Base-by-base conservation (phyloP, 805 yeast genomes). In the Blastobotrys americana region DNA sequence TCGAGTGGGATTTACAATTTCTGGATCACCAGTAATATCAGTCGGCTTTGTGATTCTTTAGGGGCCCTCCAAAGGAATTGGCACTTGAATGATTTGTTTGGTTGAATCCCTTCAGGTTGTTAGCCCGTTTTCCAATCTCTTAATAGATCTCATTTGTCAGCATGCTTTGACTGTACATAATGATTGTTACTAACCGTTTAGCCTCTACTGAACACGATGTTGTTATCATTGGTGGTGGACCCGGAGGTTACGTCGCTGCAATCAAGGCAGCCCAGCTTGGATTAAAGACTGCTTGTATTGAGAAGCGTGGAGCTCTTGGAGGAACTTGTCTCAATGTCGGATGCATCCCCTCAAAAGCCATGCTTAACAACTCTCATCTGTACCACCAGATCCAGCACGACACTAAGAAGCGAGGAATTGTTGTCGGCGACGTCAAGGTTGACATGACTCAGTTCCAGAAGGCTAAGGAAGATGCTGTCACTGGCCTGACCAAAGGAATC, bases 321-420 rank as follows among this genome's bases (percentile, higher is more conserved):
- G 99, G 99, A 61, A 93, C 98, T 45, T 93, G 99, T 78, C 73
- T 94, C 59, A 93, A 93, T 68, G 97, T 93, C 44, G 99, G 99
- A 41, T 93, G 99, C 76, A 93, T 93, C 61, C 99, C 99, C 48
- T 93, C 98, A 54, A 93, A 93, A 70, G 85, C 98, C 4, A 69
- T 93, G 48, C 73, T 93, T 60, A 90, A 93, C 80, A 93, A 93
- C 76, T 84, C 97, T 15, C 96, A 88, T 49, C 66, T 90, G 55
- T 90, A 77, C 73, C 97, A 93, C 68, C 83, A 81, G 65, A 84
- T 93, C 68, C 73, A 79, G 66, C 82, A 79, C 60, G 98, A 93
- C 63, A 73, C 97, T 45, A 76, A 74, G 55, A 68, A 72, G 56
- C 81, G 99, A 68, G 99, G 99, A 69, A 89, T 93, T 57, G 93